phyloP scores from a whole-genome alignment of 306 rosid species.

The Spatholobus suberectus region DNA sequence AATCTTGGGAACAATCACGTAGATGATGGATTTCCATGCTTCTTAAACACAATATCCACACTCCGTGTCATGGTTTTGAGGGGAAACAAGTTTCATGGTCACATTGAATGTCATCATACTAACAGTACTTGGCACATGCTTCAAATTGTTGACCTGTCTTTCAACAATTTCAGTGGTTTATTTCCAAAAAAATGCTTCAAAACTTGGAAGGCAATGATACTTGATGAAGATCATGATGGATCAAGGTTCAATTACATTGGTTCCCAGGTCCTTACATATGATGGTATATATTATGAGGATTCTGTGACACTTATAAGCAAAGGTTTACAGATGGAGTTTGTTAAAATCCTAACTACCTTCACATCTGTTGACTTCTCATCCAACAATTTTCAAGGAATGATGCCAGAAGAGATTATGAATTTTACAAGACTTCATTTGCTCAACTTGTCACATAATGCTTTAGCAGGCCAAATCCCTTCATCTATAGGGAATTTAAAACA shows the following conservation, averaged over 20 bases:
- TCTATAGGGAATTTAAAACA: slow-evolving; percentile 15
- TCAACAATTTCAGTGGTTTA: slow-evolving; percentile 48
- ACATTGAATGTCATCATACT: slow-evolving; percentile 27
- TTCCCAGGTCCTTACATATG: neutral
- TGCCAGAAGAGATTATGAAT: slow-evolving; percentile 47
- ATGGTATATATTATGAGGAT: slow-evolving; percentile 43
- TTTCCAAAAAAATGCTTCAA: no score
- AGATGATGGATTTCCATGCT: slow-evolving; percentile 20
- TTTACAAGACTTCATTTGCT: slow-evolving; percentile 14
- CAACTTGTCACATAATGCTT: slow-evolving; percentile 51
- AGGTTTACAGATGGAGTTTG: slow-evolving; percentile 26
- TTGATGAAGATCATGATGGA: no score
- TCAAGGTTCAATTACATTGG: no score
- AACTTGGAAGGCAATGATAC: slow-evolving; percentile 47
- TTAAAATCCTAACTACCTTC: neutral
- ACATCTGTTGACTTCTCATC: slow-evolving; percentile 51
- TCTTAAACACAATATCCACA: slow-evolving; percentile 17
- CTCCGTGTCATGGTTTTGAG: slow-evolving; percentile 48
- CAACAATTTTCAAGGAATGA: slow-evolving; percentile 43
- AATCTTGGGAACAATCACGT: slow-evolving; percentile 47
- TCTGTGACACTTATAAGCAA: slow-evolving; percentile 34
- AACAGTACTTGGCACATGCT: slow-evolving; percentile 35
- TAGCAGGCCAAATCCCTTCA: slow-evolving; percentile 42
- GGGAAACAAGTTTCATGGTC: slow-evolving; percentile 36
- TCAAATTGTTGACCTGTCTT: slow-evolving; percentile 53